Percentiles rank a stretch among this genome's conserved stretches.
phyloP scores from a whole-genome alignment of 2,329 filamentous ascomycete species.

The Mycogone perniciosa region DNA sequence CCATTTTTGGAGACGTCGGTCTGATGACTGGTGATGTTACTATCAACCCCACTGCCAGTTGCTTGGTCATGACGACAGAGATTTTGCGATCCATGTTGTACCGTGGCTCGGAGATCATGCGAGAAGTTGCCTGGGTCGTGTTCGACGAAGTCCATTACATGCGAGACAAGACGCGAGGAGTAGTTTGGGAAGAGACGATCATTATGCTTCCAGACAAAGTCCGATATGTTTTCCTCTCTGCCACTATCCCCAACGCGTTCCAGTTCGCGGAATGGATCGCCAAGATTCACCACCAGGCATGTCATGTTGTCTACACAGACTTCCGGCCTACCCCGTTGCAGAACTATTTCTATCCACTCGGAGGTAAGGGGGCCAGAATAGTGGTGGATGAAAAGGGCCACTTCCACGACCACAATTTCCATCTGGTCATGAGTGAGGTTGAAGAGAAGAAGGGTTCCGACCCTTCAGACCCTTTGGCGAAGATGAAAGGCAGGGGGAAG shows the following conservation, averaged over 20 bases:
- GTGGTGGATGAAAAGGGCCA: constrained; percentile 95
- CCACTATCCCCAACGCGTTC: constrained; percentile 97
- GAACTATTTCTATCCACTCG: constrained; percentile 94
- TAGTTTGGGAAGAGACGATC: constrained; percentile 99
- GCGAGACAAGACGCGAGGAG: constrained; percentile 87
- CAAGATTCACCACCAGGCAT: constrained; percentile 95
- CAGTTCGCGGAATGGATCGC: constrained; percentile 99
- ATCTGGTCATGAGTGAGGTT: constrained; percentile 87
- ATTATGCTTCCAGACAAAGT: constrained; percentile 98
- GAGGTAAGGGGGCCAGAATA: constrained; percentile 86
- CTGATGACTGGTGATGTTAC: constrained; percentile 99
- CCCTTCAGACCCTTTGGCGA: constrained; percentile 69
- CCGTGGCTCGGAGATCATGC: constrained; percentile 97
- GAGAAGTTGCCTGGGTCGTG: constrained; percentile 95
- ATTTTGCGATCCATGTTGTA: constrained; percentile 99
- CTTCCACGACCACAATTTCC: constrained; percentile 96
- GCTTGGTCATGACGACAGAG: constrained; percentile 98
- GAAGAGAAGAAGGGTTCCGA: constrained; percentile 83
- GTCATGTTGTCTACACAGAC: constrained; percentile 98
- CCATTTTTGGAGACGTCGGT: constrained; percentile 92
- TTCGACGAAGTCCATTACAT: constrained; percentile 99
- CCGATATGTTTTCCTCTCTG: constrained; percentile 95
- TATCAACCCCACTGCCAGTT: constrained; percentile 97
- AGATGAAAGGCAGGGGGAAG: constrained; percentile 79
- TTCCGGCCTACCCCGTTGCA: constrained; percentile 94